These are phyloP conservation scores for Misopates orontium DNA, from an alignment of 257 asterid species.

Conservation along the genomic window DNA sequence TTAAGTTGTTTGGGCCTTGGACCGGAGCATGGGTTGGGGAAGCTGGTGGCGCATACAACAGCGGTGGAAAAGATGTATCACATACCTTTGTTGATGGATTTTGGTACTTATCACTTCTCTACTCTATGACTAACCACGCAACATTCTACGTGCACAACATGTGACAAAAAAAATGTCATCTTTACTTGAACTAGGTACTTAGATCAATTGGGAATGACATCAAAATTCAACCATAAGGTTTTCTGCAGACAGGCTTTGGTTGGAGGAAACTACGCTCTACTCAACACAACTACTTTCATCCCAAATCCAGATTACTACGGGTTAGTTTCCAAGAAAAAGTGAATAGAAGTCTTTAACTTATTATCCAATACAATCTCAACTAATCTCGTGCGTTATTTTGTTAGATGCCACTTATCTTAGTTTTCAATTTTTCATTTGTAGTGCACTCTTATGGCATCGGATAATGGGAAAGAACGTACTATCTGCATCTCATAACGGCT, in stretches of 20 bases:
- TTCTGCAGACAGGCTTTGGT: conserved; percentile 81
- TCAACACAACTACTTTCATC: conserved; percentile 60
- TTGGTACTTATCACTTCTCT: conserved; percentile 46
- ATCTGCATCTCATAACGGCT: conserved; percentile 47
- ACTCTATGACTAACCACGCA: neutral
- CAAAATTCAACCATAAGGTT: conserved; percentile 72
- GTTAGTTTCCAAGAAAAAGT: conserved; percentile 29
- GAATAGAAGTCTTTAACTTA: neutral
- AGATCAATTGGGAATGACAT: conserved; percentile 92
- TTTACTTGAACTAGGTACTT: conserved; percentile 55
- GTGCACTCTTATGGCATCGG: conserved; percentile 80
- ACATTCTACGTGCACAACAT: neutral
- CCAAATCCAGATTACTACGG: conserved; percentile 94
- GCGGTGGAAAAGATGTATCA: conserved; percentile 80
- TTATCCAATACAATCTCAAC: neutral
- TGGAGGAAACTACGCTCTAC: conserved; percentile 85
- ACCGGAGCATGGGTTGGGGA: conserved; percentile 86
- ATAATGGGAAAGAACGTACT: conserved; percentile 80
- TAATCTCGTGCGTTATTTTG: neutral
- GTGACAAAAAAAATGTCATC: neutral
- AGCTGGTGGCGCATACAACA: conserved; percentile 85
- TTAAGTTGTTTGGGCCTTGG: conserved; percentile 54
- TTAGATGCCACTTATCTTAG: neutral
- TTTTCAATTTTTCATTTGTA: conserved; percentile 16
- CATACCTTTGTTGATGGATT: conserved; percentile 73